Evolutionary conservation across 2,329 filamentous ascomycete species (phyloP), one percentile per base, ranked within the genome.

Genomic region (Diaporthe longicolla): DNA sequence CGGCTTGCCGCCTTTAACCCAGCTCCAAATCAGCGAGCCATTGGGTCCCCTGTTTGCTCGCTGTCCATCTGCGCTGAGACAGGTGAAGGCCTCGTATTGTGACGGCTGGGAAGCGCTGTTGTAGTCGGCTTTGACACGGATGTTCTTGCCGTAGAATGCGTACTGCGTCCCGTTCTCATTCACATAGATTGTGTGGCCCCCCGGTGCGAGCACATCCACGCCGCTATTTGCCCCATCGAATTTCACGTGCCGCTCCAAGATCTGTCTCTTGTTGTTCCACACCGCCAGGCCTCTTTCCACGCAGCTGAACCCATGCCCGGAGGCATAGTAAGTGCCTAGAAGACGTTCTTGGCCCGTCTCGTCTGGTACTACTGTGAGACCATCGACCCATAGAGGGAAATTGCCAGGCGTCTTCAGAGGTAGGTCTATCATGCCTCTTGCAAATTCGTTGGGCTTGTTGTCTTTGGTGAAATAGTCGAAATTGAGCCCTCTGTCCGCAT

Each of bases 31-130:
- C 45, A 74, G 32, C 4, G 68, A 8, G 5, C 74, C 72, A 17
- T 69, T 69, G n/a, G 66, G 48, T 26, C 37, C 55, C 5, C 74
- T 73, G 21, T 68, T 68, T 21, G 74, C 68, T 15, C 55, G 21
- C 5, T 43, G 35, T 4, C 74, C 74, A 29, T 75, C 63, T 11
- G 43, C 32, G 4, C 37, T 52, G 6, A 75, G 52, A 43, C 74
- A 75, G 7, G 74, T 75, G 61, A 75, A 75, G 13, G 72, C 72
- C 26, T 75, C 74, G 35, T 75, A 75, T n/a, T 75, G 37, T n/a
- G 72, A 70, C 48, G 48, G 74, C 17, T 75, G 61, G 10, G 61
- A 61, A 15, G 35, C 74, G 35, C 69, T 71, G 5, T 40, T 32
- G 35, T 72, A 71, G 24, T 72, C 69, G 19, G 74, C 74, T 54